Evolutionary conservation across 345 rosid species (phyloP).

Genomic region (Euphorbia peplus): DNA sequence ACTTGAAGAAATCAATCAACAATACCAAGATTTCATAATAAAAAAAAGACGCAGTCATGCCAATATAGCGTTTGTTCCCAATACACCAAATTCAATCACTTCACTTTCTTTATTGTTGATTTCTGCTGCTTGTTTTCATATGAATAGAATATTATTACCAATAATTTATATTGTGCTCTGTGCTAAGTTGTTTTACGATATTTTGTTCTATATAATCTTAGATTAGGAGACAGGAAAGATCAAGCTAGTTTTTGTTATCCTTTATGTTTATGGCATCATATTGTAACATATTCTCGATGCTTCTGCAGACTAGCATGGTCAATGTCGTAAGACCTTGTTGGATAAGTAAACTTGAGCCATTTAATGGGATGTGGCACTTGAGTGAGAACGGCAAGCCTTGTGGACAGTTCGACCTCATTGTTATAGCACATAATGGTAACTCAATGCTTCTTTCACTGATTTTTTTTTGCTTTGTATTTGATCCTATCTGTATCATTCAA

Average conservation of each 20-base stretch:
- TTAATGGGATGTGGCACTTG: slow-evolving; percentile 89
- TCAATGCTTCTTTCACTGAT: slow-evolving; percentile 6
- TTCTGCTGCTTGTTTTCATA: background rate
- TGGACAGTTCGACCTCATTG: slow-evolving; percentile 72
- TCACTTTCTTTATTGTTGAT: background rate
- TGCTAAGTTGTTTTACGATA: background rate
- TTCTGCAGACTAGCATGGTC: slow-evolving; percentile 58
- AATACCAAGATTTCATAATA: background rate
- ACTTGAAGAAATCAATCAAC: background rate
- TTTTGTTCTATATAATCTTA: background rate
- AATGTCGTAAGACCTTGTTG: slow-evolving; percentile 89
- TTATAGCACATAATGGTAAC: slow-evolving; percentile 94
- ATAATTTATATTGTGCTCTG: background rate
- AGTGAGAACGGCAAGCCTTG: slow-evolving; percentile 76
- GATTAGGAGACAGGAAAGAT: background rate
- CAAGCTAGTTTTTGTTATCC: background rate
- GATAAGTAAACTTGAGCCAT: slow-evolving; percentile 81
- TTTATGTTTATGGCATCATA: background rate
- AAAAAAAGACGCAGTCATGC: too few relatives aligned
- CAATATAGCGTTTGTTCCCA: background rate
- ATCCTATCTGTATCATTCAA: background rate
- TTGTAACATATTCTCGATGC: slow-evolving; percentile 19
- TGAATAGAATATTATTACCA: background rate
- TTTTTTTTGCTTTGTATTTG: slow-evolving; percentile 8
- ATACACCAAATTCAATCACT: background rate